Evolutionary conservation across 1,139 yeast genomes (phyloP).

Genomic region (Candida labiduridarum): DNA sequence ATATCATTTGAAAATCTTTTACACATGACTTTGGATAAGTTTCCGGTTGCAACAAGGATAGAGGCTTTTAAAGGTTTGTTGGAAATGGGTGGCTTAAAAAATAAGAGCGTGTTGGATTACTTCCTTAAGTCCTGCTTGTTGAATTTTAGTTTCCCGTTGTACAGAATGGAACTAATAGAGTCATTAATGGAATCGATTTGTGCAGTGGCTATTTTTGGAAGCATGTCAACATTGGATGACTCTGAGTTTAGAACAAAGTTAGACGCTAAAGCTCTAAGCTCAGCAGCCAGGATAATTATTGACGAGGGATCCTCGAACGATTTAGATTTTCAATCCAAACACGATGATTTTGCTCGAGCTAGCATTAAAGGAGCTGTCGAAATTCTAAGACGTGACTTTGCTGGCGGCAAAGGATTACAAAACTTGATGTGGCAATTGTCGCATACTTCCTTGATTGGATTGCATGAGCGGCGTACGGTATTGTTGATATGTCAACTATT

Average conservation of each 20-base stretch:
- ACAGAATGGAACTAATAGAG: constrained; percentile 53
- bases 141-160: constrained; percentile 51
- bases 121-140: constrained; percentile 60
- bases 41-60: constrained; percentile 57
- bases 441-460: constrained; percentile 59
- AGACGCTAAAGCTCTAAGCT: constrained; percentile 23
- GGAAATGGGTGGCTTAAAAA: constrained; percentile 75
- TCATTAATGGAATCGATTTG: constrained; percentile 58
- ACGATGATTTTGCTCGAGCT: constrained; percentile 44
- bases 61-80: constrained; percentile 74
- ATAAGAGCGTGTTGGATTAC: constrained; percentile 59
- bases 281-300: constrained; percentile 44
- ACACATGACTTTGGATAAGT: constrained; percentile 52
- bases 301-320: constrained; percentile 44
- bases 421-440: constrained; percentile 69
- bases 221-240: constrained; percentile 56
- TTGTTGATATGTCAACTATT: constrained; percentile 69
- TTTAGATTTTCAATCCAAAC: constrained; percentile 47
- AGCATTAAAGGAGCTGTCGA: constrained; percentile 67
- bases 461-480: constrained; percentile 62
- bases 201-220: constrained; percentile 68
- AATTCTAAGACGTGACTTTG: constrained; percentile 64
- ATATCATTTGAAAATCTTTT: constrained; percentile 54
- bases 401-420: constrained; percentile 64
- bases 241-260: constrained; percentile 52